Conservation (phyloP, 2,329 filamentous ascomycete species). For the Stromatinia cepivora region DNA sequence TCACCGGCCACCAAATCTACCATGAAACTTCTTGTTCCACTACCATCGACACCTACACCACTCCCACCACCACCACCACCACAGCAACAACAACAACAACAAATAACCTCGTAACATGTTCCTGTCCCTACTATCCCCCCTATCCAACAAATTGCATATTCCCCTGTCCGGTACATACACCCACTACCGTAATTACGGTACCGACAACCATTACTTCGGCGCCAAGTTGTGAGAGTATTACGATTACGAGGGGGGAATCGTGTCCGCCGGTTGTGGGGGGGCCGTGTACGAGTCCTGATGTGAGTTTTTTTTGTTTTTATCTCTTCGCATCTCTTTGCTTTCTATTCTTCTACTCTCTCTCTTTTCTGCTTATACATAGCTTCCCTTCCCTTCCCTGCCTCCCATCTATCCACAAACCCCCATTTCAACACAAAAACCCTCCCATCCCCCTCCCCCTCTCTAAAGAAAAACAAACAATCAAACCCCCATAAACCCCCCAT, state of each 20-base stretch:
- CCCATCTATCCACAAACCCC: no score
- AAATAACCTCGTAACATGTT: slow-evolving; percentile 1
- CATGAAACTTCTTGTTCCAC: slow-evolving; percentile 8
- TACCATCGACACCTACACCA: neutral
- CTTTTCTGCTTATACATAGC: neutral
- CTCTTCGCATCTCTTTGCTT: neutral
- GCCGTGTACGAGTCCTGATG: slow-evolving; percentile 1
- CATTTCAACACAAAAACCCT: no score
- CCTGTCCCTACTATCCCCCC: slow-evolving; percentile 11
- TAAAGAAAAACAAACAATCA: no score
- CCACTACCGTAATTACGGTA: neutral
- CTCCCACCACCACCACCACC: neutral
- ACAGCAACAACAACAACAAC: neutral
- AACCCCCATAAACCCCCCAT: no score
- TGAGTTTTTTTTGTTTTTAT: neutral
- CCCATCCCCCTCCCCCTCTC: no score
- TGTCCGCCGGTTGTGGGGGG: neutral
- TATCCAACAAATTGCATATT: slow-evolving; percentile 10
- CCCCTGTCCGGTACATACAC: slow-evolving; percentile 1
- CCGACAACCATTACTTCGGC: neutral
- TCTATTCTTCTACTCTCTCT: no score
- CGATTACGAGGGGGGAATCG: neutral
- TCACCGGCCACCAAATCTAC: slow-evolving; percentile 17
- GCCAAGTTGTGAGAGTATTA: neutral
- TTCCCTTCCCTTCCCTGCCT: no score